Base-by-base conservation (phyloP, 768 basidiomycete species). In the Chalciporus pseudorubinellus region DNA sequence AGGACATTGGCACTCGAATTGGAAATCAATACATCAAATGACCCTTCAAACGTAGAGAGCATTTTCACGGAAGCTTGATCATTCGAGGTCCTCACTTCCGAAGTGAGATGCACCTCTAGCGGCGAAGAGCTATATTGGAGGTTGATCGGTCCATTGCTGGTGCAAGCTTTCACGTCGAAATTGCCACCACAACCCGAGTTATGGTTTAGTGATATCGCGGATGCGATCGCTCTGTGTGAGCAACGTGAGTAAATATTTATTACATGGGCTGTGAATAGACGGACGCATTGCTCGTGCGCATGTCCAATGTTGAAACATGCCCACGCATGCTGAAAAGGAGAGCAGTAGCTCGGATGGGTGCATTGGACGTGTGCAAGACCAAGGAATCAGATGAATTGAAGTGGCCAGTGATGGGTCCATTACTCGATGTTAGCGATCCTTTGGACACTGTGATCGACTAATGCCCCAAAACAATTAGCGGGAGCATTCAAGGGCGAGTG, bases 11-110 rank as follows among this genome's bases (percentile, higher is more conserved):
- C 31, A 1, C 36, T 39, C 0, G 20, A 3, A 1, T 68, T 68
- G 8, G 63, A 63, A 33, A 74, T 70, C 33, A 40, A 13, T 21
- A 73, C 53, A 6, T 54, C 56, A 55, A 72, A 77, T 18, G 48
- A 46, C 36, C 78, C 78, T 46, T 79, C 76, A 46, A 61, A 79
- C 14, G 72, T 63, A 4, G 59, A 45, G 9, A 72, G 71, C 46
- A 77, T 63, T 29, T 13, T 33, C 2, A 69, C 64, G 9, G 21
- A 39, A 6, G 63, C 71, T 0, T 46, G 42, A 0, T 51, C 26
- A 38, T 79, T 77, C 4, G 73, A 69, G 13, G 76, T 72, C 10
- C 21, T 44, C 21, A 39, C 71, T 3, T 58, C 51, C n/a, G 74
- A 61, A 0, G 44, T 34, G n/a, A 79, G 70, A n/a, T 40, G 26